Base-by-base conservation (phyloP, 257 asterid species). In the Salvia rosmarinus region DNA sequence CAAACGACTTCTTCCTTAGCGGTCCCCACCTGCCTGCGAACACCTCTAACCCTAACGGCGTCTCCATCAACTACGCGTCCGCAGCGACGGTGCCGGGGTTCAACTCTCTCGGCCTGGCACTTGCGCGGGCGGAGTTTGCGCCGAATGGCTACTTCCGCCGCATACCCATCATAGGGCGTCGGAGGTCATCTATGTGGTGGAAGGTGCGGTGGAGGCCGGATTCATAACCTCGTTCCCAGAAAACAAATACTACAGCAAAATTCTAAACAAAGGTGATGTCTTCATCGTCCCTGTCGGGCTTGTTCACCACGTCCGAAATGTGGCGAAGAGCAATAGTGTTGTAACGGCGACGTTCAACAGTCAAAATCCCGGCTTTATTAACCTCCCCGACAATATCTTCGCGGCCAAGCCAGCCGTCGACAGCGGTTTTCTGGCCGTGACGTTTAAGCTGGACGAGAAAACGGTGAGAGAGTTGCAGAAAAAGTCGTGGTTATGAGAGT, bases 141-240 rank as follows among this genome's bases (percentile, higher is more conserved):
- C 71, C 54, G 12, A 12, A 40, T 0, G 85, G 84, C 1, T 23
- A 68, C 72, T 14, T 54, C 46, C 82, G 9, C 87, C 78, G 5
- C 87, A 79, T 20, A 17, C 10, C 30, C 84, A 82, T 50, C 70
- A 80, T 3, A 67, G 82, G 16, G 82, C 77, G 0, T 39, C 79
- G 1, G 82, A 82, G 40, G 59, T 82, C 40, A 37, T 78, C 21
- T 32, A 50, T 0, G 81, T 82, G 11, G 60, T 79, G 1, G 83
- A 82, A 65, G 83, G 86, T 12, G 30, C 72, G 7, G 19, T 77
- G 19, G 78, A 73, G 23, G 75, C 77, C 2, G 86, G 84, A 14
- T 82, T 39, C 44, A 39, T 39, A 10, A 39, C 12, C 44, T 39
- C 44, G 3, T 7, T 9, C 44, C 44, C 44, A 10, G 12, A 39